These are phyloP conservation scores for Glycyrrhiza uralensis DNA, from an alignment of 306 rosid genomes.

Conservation along the genomic window DNA sequence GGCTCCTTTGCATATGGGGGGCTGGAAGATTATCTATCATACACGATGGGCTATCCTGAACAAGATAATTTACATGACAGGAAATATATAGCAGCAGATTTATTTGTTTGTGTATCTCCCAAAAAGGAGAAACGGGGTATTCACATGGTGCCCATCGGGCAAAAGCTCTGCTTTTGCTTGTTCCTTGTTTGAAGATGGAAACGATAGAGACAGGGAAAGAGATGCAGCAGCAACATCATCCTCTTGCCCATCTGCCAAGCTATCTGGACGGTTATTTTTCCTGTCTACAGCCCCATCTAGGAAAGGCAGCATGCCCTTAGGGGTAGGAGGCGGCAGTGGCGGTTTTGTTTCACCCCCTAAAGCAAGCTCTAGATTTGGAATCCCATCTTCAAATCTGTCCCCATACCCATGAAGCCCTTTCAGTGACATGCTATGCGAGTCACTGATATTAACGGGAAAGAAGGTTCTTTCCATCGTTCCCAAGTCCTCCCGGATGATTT, in stretches of 20 bases:
- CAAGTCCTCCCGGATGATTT: constrained; percentile 67
- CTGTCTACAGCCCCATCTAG: constrained; percentile 56
- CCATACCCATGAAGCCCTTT: constrained; percentile 34
- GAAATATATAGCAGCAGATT: constrained; percentile 32
- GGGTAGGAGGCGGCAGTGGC: constrained; percentile 29
- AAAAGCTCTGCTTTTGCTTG: constrained; percentile 45
- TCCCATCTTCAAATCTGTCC: constrained; percentile 36
- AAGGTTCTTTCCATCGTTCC: constrained; percentile 71
- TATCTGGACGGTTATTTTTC: constrained; percentile 43
- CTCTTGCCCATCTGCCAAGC: constrained; percentile 40
- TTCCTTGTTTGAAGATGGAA: constrained; percentile 80
- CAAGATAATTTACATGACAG: constrained; percentile 40
- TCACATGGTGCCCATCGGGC: constrained; percentile 58
- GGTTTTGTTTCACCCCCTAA: constrained; percentile 72
- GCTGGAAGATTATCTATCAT: constrained; percentile 42
- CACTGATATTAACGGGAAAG: constrained; percentile 55
- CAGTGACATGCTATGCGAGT: constrained; percentile 26
- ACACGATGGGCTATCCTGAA: constrained; percentile 37
- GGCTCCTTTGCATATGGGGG: constrained; percentile 28
- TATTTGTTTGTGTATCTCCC: constrained; percentile 64
- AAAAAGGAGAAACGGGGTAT: constrained; percentile 64
- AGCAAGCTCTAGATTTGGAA: constrained; percentile 88
- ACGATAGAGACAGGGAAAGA: constrained; percentile 80
- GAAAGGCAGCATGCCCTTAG: constrained; percentile 75
- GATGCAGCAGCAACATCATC: constrained; percentile 72